phyloP scores from a whole-genome alignment of 1,284 basidiomycete genomes.

The Neonothopanus nambi region DNA sequence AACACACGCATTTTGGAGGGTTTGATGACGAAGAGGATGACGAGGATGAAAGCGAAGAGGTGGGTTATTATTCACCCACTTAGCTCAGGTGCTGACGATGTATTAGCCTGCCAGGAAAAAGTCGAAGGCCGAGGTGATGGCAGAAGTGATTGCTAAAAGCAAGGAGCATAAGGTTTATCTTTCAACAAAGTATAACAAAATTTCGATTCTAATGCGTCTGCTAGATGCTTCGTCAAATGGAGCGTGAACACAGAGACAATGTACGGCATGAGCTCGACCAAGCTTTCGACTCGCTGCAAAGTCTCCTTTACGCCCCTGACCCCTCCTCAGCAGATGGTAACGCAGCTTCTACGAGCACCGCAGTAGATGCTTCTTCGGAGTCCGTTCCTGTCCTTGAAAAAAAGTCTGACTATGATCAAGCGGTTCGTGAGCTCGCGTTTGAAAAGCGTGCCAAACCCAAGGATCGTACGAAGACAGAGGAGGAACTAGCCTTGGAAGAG shows the following conservation, averaged over 20 bases:
- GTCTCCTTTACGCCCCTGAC: constrained; percentile 64
- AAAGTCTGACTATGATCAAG: constrained; percentile 80
- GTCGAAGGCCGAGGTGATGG: constrained; percentile 96
- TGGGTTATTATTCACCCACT: constrained; percentile 29
- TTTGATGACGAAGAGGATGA: constrained; percentile 73
- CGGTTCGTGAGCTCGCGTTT: constrained; percentile 90
- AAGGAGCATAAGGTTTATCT: constrained; percentile 84
- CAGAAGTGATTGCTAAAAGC: constrained; percentile 96
- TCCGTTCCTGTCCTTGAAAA: constrained; percentile 27
- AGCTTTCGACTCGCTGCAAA: constrained; percentile 83
- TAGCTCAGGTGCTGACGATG: constrained; percentile 13
- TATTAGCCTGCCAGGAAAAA: constrained; percentile 78
- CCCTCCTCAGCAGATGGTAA: constrained; percentile 33
- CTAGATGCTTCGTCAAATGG: constrained; percentile 84
- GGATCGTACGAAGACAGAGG: constrained; percentile 95
- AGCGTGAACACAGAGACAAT: constrained; percentile 85
- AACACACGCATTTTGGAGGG: constrained; percentile 81
- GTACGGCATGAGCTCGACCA: constrained; percentile 88
- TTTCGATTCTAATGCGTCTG: neutral
- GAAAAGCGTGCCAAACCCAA: constrained; percentile 94
- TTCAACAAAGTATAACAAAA: constrained; percentile 4
- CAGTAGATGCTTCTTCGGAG: constrained; percentile 17
- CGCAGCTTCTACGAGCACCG: constrained; percentile 13
- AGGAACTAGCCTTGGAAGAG: constrained; percentile 88
- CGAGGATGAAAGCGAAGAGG: constrained; percentile 48